phyloP scores from a whole-genome alignment of 2,329 filamentous ascomycete genomes.

The Moelleriella libera region DNA sequence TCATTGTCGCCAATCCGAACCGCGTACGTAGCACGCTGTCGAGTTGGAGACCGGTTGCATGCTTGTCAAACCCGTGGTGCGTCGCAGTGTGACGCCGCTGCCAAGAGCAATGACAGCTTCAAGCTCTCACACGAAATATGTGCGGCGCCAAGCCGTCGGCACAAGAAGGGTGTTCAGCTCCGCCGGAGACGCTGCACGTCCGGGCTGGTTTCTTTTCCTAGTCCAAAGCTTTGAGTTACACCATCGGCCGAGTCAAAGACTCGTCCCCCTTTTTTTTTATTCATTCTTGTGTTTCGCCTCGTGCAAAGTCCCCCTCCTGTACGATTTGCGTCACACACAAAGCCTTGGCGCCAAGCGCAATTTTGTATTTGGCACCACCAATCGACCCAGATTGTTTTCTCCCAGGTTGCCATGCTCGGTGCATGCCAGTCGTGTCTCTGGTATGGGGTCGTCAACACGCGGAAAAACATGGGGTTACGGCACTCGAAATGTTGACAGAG shows the following conservation, averaged over 20 bases:
- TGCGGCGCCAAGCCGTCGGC: no score
- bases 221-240: neutral
- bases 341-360: neutral
- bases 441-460: neutral
- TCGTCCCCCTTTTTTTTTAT: neutral
- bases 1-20: no score
- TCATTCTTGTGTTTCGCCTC: neutral
- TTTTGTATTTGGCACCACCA: no score
- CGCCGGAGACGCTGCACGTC: no score
- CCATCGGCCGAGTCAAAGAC: neutral
- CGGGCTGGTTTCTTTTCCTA: no score
- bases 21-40: no score
- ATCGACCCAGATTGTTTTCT: neutral
- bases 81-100: no score
- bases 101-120: no score
- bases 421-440: neutral
- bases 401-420: conserved; percentile 1
- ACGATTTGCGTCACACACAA: neutral
- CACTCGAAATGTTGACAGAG: neutral
- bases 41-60: no score
- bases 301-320: neutral
- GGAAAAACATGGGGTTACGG: neutral
- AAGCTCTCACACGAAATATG: no score
- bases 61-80: no score
- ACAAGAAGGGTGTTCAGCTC: no score